These are phyloP conservation scores for Cryptosporidium canis DNA, from an alignment of 169 alveolate genomes.

Conservation along the genomic window DNA sequence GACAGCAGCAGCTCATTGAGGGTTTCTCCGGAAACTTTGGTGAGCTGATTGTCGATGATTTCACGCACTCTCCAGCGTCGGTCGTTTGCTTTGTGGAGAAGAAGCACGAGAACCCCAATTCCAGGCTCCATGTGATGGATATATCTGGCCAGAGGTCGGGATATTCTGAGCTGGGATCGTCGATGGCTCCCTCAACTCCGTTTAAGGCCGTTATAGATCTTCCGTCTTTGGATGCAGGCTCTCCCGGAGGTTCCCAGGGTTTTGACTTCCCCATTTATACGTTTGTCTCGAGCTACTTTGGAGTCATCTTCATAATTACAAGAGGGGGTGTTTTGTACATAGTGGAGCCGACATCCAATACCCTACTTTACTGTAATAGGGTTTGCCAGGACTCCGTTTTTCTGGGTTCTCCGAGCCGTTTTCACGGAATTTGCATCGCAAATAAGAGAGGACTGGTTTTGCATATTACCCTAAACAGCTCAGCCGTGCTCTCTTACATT, in stretches of 20 bases:
- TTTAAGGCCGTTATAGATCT: conserved; percentile 75
- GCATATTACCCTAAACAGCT: conserved; percentile 42
- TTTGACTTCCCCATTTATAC: conserved; percentile 80
- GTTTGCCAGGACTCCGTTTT: conserved; percentile 58
- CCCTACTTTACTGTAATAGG: conserved; percentile 14
- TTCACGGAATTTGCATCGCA: conserved; percentile 63
- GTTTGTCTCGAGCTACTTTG: conserved; percentile 50
- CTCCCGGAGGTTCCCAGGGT: conserved; percentile 74
- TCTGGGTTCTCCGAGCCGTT: conserved; percentile 66
- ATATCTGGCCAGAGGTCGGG: conserved; percentile 81
- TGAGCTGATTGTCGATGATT: conserved; percentile 86
- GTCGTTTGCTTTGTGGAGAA: conserved; percentile 93
- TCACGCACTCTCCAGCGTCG: conserved; percentile 77
- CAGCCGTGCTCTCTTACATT: conserved; percentile 60
- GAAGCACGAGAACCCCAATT: conserved; percentile 85
- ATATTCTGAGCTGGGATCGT: conserved; percentile 42
- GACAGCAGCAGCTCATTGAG: conserved; percentile 93
- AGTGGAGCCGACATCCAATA: conserved; percentile 74
- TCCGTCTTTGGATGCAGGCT: conserved; percentile 73
- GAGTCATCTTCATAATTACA: conserved; percentile 80
- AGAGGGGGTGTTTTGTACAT: conserved; percentile 84
- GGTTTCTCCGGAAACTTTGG: conserved; percentile 96
- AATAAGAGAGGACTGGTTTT: conserved; percentile 79
- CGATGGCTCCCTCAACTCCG: conserved; percentile 66
- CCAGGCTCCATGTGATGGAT: conserved; percentile 93